Evolutionary conservation across 441 rosid genomes (phyloP).

Genomic region (Gossypium laxum): DNA sequence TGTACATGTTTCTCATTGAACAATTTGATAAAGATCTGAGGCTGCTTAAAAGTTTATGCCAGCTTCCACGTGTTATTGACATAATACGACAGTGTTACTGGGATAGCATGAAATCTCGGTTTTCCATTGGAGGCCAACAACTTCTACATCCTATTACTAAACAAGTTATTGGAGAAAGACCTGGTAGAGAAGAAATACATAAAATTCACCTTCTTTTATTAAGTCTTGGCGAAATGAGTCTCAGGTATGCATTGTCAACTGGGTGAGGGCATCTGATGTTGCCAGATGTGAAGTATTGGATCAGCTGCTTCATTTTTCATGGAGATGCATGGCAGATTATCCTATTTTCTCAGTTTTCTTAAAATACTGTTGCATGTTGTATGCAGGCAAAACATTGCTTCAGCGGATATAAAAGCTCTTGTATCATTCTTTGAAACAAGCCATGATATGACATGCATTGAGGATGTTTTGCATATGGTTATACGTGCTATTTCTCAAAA

Average conservation of each 20-base stretch:
- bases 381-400: conserved; percentile 68
- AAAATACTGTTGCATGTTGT: conserved; percentile 13
- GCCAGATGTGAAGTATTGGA: conserved; percentile 8
- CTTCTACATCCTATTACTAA: conserved; percentile 61
- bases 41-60: conserved; percentile 66
- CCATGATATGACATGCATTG: conserved; percentile 85
- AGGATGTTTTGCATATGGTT: conserved; percentile 89
- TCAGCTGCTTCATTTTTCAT: conserved; percentile 7
- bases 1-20: conserved; percentile 89
- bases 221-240: conserved; percentile 98
- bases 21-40: conserved; percentile 84
- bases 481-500: conserved; percentile 82
- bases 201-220: conserved; percentile 90
- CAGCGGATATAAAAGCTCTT: conserved; percentile 67
- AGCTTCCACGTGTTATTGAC: conserved; percentile 76
- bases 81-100: conserved; percentile 76
- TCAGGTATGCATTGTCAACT: conserved; percentile 45
- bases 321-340: conserved; percentile 5
- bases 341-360: conserved; percentile 14
- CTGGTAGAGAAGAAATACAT: conserved; percentile 72
- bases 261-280: not conserved
- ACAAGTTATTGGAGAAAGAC: conserved; percentile 64
- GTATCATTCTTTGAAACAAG: conserved; percentile 80
- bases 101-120: conserved; percentile 65
- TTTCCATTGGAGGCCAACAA: conserved; percentile 69